Evolutionary conservation across 2,329 filamentous ascomycete species (phyloP).

Genomic region (Graphilbum ipis-grandicollis): DNA sequence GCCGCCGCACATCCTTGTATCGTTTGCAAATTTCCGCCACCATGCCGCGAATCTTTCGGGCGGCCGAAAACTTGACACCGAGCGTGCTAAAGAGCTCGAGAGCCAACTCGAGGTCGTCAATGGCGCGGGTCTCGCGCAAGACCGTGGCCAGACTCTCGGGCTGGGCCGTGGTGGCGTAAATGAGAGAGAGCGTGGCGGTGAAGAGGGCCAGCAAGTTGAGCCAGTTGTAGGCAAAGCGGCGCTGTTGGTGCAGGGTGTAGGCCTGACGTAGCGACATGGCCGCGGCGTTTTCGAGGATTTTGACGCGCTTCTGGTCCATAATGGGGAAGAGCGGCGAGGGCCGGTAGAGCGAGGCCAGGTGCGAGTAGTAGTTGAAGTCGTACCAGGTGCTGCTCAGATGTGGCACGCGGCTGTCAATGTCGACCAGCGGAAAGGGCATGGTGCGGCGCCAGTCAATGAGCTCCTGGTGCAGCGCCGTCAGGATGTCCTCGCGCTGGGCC

Average conservation of each 20-base stretch:
- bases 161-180: slow-evolving; percentile 24
- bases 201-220: slow-evolving; percentile 23
- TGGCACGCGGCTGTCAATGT: slow-evolving; percentile 20
- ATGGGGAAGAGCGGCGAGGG: slow-evolving; percentile 24
- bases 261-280: slow-evolving; percentile 25
- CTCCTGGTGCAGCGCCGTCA: slow-evolving; percentile 18
- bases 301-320: slow-evolving; percentile 17
- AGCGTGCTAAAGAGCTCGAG: slow-evolving; percentile 16
- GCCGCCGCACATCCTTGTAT: slow-evolving; percentile 9
- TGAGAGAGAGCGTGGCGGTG: slow-evolving; percentile 22
- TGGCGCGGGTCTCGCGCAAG: slow-evolving; percentile 13
- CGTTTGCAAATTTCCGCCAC: slow-evolving; percentile 11
- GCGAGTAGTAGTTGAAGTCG: slow-evolving; percentile 29
- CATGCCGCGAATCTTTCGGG: slow-evolving; percentile 13
- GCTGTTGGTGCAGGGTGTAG: slow-evolving; percentile 19
- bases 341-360: slow-evolving; percentile 25
- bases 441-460: slow-evolving; percentile 25
- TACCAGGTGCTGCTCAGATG: slow-evolving; percentile 26
- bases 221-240: slow-evolving; percentile 24
- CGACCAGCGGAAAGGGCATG: slow-evolving; percentile 25
- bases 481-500: slow-evolving; percentile 15
- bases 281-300: slow-evolving; percentile 20
- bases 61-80: slow-evolving; percentile 15
- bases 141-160: slow-evolving; percentile 15
- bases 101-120: slow-evolving; percentile 15